These are phyloP conservation scores for Lactarius sp. DNA, from an alignment of 768 basidiomycete species.

Conservation along the genomic window DNA sequence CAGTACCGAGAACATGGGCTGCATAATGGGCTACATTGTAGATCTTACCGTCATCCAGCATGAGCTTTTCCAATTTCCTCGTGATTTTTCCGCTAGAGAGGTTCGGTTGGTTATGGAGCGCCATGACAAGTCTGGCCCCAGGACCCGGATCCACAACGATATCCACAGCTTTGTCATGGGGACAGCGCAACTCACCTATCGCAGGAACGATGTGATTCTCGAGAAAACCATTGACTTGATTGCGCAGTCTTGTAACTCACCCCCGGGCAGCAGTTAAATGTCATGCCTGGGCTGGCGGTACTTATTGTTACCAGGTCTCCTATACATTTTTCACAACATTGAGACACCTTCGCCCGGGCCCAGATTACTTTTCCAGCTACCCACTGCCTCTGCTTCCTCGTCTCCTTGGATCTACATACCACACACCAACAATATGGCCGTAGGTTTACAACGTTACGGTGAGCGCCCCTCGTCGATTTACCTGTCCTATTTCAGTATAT, in stretches of 20 bases:
- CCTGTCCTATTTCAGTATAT: too few species aligned
- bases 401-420: too few species aligned
- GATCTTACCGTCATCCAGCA: neutral
- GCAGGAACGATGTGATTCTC: neutral
- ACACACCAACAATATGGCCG: too few species aligned
- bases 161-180: conserved; percentile 1
- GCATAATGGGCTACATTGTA: conserved; percentile 8
- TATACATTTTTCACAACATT: neutral
- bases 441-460: too few species aligned
- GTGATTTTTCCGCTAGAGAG: neutral
- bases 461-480: too few species aligned
- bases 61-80: neutral
- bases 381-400: too few species aligned
- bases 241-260: neutral
- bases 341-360: too few species aligned
- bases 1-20: neutral
- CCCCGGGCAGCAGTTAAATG: neutral
- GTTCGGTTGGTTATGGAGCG: too few species aligned
- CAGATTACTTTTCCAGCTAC: too few species aligned
- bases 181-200: neutral
- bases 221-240: conserved; percentile 14
- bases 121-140: neutral
- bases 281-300: too few species aligned
- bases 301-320: too few species aligned
- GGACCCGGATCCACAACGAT: neutral